Base-by-base conservation (phyloP, 257 asterid species). In the Lavandula angustifolia region DNA sequence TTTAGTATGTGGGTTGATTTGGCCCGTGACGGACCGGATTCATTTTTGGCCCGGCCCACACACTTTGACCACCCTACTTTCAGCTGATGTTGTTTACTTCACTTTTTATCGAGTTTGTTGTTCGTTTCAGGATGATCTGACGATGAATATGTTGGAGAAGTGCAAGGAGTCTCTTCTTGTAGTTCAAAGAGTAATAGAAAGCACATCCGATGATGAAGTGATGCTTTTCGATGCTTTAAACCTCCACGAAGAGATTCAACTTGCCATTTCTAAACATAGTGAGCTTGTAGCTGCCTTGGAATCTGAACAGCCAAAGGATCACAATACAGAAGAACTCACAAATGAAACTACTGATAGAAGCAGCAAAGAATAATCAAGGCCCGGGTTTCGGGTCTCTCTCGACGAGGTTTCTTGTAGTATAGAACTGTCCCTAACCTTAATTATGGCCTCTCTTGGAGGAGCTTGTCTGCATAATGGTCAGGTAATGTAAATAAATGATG, bases 201-300 rank as follows among this genome's bases (percentile, higher is more conserved):
- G 63, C 78, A 91, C 96, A 1, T 73, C 88, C 2, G 95, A 84
- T 12, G 88, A 91, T 44, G 96, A 91, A 71, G 92, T 79, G 54
- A 78, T 91, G 82, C 87, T 91, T 63, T 86, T 91, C 34, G 98
- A 91, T 73, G 92, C 96, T 66, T 80, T 91, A 51, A 83, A 86
- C 74, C 91, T 91, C 66, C 94, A 86, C 0, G 98, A 91, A 50
- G 98, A 91, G 77, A 88, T 91, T 68, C 96, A 74, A 64, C 81
- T 69, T 29, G 84, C 76, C 62, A 83, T 85, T 68, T 75, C 92
- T 55, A 77, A 60, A 64, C 79, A 76, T 16, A 69, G 62, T 64
- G 95, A 91, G 73, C 78, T 84, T 71, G 77, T 71, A 50, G 78
- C 94, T 68, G 80, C 80, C 32, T 7, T 60, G 3, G 88, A 78